Conservation (phyloP, 2,329 filamentous ascomycete genomes). For the Fusarium sublunatum region DNA sequence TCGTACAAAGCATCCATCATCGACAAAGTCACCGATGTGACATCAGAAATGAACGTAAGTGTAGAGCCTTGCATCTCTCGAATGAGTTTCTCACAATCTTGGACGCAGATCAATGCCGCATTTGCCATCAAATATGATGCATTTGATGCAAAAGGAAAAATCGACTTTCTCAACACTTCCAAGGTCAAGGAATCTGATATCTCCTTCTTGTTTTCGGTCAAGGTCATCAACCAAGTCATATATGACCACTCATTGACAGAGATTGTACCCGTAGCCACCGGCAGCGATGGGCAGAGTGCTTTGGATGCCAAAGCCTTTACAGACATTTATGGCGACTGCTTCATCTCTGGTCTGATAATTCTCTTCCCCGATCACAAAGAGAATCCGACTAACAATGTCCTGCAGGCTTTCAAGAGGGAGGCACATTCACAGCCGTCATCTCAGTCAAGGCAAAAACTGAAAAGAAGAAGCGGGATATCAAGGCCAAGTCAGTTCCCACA, state of each 20-base stretch:
- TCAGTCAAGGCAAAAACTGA: conserved; percentile 7
- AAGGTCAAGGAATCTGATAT: conserved; percentile 28
- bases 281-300: not conserved
- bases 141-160: conserved; percentile 8
- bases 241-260: conserved; percentile 8
- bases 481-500: conserved; percentile 4
- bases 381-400: not conserved
- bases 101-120: conserved; percentile 12
- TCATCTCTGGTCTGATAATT: conserved; percentile 5
- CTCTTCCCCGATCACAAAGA: not conserved
- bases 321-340: conserved; percentile 13
- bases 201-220: conserved; percentile 14
- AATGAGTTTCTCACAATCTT: not conserved
- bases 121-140: conserved; percentile 19
- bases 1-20: conserved; percentile 21
- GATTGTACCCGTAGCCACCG: not conserved
- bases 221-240: conserved; percentile 21
- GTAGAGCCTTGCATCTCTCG: not conserved
- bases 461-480: not conserved
- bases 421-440: conserved; percentile 12
- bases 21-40: conserved; percentile 21
- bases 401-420: conserved; percentile 16
- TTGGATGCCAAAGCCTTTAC: not conserved
- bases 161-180: conserved; percentile 11
- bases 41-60: conserved; percentile 21